Evolutionary conservation across 1,284 basidiomycete genomes (phyloP), one percentile per base, ranked within the genome.

Genomic region (Papiliotrema laurentii): DNA sequence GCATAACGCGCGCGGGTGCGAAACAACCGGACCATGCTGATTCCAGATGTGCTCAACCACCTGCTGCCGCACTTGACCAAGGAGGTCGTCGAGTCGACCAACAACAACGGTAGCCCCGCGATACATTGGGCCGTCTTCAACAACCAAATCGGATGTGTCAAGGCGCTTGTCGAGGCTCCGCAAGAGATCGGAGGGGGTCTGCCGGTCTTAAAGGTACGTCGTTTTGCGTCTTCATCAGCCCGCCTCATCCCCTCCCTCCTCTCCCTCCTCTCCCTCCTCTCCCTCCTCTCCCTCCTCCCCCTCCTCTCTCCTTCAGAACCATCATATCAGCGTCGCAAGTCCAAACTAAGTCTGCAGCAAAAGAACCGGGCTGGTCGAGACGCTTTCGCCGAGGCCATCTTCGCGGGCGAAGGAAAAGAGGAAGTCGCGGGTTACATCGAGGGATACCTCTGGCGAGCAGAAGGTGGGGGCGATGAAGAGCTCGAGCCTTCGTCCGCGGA

Each of bases 101-200:
- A 92, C 65, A 71, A 72, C 37, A 79, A 86, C 2, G 79, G 82
- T 50, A 89, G 87, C 14, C 91, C 87, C 2, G 78, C 90, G 5
- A 74, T 93, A 10, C 90, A 93, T 67, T 93, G 89, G 89, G 89
- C 90, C 0, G 82, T 86, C 1, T 69, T 90, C 35, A 93, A 93
- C 71, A 77, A 80, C 14, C 89, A 92, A 58, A 78, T 92, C 5
- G 63, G 72, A 9, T 71, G 83, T 45, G 80, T 82, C 1, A 78
- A 86, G 68, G 77, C 77, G n/a, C 80, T 93, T 28, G 81, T 90
- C 9, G 64, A 72, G 21, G 44, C 66, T 26, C 62, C 70, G 14
- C 68, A 72, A 48, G 68, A 66, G 48, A 47, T 62, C 37, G 71
- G 72, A 9, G 72, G 72, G 25, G 72, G 72, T 24, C 42, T 72